phyloP scores from a whole-genome alignment of 257 asterid species.

The Dorcoceras hygrometricum region DNA sequence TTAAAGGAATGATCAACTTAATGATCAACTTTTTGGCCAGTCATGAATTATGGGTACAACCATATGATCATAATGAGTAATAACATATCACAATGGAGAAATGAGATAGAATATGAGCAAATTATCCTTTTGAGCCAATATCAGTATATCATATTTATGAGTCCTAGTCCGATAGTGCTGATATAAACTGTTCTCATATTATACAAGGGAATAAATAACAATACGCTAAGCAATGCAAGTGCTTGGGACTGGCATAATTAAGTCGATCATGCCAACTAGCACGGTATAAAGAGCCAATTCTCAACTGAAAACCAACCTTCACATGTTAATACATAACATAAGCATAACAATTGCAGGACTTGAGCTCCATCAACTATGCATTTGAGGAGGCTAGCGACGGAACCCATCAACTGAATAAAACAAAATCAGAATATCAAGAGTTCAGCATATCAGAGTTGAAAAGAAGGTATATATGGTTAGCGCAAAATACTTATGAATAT shows the following conservation, averaged over 20 bases:
- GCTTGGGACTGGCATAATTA: neutral
- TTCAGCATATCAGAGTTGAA: too few species aligned
- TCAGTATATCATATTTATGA: neutral
- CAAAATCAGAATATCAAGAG: too few species aligned
- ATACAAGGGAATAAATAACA: too few species aligned
- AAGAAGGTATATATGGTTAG: too few species aligned
- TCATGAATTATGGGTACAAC: neutral
- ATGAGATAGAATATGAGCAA: neutral
- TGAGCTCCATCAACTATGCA: neutral
- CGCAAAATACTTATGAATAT: too few species aligned
- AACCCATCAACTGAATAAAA: too few species aligned
- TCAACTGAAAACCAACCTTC: neutral
- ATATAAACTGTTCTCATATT: too few species aligned
- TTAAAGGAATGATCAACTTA: too few species aligned
- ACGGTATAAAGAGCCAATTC: neutral
- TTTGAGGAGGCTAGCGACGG: too few species aligned
- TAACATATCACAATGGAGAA: neutral
- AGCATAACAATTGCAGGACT: neutral
- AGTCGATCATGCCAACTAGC: neutral
- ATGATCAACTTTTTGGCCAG: neutral
- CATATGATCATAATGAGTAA: neutral
- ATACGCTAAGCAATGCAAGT: neutral
- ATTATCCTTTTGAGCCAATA: neutral
- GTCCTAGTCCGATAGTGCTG: too few species aligned
- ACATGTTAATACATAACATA: neutral